Evolutionary conservation across 2,329 filamentous ascomycete species (phyloP), one percentile per base, ranked within the genome.

Genomic region (Venturia pyrina): DNA sequence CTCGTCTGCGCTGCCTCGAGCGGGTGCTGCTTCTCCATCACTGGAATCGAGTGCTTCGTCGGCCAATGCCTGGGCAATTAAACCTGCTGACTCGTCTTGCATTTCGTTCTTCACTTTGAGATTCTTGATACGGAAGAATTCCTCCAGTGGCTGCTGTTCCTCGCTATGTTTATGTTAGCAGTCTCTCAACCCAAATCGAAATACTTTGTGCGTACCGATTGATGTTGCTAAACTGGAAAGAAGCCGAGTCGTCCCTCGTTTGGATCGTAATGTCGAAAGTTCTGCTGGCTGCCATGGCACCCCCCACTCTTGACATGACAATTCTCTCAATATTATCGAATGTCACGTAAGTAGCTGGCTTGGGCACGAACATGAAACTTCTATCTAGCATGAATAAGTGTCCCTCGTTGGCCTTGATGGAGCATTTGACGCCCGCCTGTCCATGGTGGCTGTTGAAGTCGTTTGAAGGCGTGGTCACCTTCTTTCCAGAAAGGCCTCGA

Each of bases 371-470:
- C 86, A 99, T 96, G 78, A 99, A 96, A 8, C 93, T 93, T 79
- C 97, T 97, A 78, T 99, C 95, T 70, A 99, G 81, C 76, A 93
- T 97, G 84, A 96, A 99, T 63, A 99, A 82, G 74, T 96, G 93
- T 68, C 96, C 95, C 79, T 99, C 95, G 77, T 96, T 97, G 65
- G 96, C 96, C 80, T 99, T 99, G 85, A 99, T 97, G n/a, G 93
- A 96, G 78, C 95, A 99, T 80, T 99, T 99, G 78, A 99, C 96
- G 67, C 95, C 95, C 70, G 88, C 91, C 77, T 97, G 93, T 72
- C 89, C 87, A 75, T 96, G 92, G 79, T 98, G 95, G 70, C 90
- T 96, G 74, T 88, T 84, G 78, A 99, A 99, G 77, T 97, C 93
- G 78, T 93, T 93, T 61, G 93, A 95, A 1, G 95, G 95, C 68